phyloP scores from a whole-genome alignment of 352 stramenopile species.

The Phytophthora pseudosyringae region DNA sequence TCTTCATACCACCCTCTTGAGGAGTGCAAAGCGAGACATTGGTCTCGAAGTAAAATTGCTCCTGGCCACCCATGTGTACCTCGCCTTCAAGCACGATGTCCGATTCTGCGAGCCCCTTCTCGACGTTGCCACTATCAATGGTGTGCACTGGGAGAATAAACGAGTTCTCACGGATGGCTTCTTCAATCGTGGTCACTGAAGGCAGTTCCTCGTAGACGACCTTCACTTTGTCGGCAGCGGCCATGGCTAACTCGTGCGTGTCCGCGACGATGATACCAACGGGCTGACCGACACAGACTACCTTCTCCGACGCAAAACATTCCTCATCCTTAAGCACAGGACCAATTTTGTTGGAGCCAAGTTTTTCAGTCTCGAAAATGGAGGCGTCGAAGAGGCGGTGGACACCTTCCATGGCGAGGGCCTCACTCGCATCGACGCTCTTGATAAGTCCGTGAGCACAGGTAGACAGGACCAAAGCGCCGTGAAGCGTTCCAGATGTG shows the following conservation, averaged over 20 bases:
- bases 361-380: constrained; percentile 63
- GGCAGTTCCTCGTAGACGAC: constrained; percentile 91
- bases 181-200: constrained; percentile 94
- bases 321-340: constrained; percentile 89
- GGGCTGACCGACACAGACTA: constrained; percentile 81
- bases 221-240: constrained; percentile 82
- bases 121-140: constrained; percentile 87
- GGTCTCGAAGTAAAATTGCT: constrained; percentile 97
- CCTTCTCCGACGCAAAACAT: constrained; percentile 77
- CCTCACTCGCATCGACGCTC: constrained; percentile 84
- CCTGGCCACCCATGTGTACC: constrained; percentile 92
- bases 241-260: constrained; percentile 78
- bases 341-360: constrained; percentile 84
- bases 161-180: constrained; percentile 93
- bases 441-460: constrained; percentile 83
- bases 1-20: constrained; percentile 90
- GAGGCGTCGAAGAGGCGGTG: constrained; percentile 85
- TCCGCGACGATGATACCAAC: constrained; percentile 87
- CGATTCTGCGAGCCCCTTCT: constrained; percentile 67
- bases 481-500: constrained; percentile 89
- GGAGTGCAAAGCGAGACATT: constrained; percentile 85
- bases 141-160: constrained; percentile 89
- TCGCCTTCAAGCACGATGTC: constrained; percentile 88
- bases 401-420: constrained; percentile 90
- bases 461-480: constrained; percentile 91